Base-by-base conservation (phyloP, 345 rosid species). In the Rubroshorea leprosula region DNA sequence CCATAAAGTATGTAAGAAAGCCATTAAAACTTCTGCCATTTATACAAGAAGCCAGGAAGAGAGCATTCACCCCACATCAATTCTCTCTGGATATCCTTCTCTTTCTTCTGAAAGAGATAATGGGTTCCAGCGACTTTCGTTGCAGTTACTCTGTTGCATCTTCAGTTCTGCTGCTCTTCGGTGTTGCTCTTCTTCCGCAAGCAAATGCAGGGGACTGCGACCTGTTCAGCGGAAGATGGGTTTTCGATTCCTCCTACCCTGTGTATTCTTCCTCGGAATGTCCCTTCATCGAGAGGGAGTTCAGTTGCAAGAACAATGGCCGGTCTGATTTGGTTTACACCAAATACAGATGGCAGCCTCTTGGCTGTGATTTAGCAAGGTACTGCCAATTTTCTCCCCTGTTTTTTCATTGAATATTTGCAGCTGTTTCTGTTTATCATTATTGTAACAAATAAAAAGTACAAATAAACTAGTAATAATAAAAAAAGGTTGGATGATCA, bases 311-410 rank as follows among this genome's bases (percentile, higher is more conserved):
- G 63, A 75, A 48, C 50, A 84, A 90, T 58, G 97, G 96, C 56
- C 85, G 94, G 41, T 83, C 83, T 3, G 97, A 90, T 72, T 73
- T 67, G 25, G 54, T 57, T 23, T 83, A 75, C 70, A 46, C 89
- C 44, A 41, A 72, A 6, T 87, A 83, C 66, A 66, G 83, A 57
- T 90, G 97, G 97, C 79, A 78, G 64, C 97, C 97, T 57, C 72
- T 49, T 5, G 58, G 18, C 62, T 90, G 97, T 73, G 61, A 69
- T 49, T 45, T 90, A 57, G 39, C 72, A 39, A 80, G 85, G 90
- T 87, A 56, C 23, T 0, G 3, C 12, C 58, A 15, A 15, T n/a
- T 44, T 7, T 16, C 47, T 55, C 23, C 25, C 9, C 49, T 57
- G 0, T 29, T 20, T 0, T 26, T 55, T 53, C 21, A 20, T 1